These are phyloP conservation scores for Aspergillus chevalieri DNA, from an alignment of 2,329 filamentous ascomycete species.

Conservation along the genomic window DNA sequence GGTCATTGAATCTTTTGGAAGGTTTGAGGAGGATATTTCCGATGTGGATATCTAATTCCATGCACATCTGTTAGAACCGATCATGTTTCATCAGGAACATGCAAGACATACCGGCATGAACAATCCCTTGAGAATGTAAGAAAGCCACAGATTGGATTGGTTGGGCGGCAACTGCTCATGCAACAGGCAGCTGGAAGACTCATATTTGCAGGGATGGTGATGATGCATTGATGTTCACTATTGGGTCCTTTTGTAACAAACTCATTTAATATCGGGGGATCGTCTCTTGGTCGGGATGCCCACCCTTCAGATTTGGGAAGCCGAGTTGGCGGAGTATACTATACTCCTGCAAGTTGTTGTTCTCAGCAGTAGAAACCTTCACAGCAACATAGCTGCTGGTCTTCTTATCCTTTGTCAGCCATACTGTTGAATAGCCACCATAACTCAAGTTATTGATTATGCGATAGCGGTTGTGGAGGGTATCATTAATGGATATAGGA, in stretches of 20 bases:
- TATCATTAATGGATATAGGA: not conserved
- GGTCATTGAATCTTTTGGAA: slow-evolving; percentile 9
- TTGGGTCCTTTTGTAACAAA: slow-evolving; percentile 15
- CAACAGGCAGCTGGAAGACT: slow-evolving; percentile 13
- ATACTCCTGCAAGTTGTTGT: not conserved
- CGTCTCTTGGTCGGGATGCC: slow-evolving; percentile 6
- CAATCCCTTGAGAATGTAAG: slow-evolving; percentile 15
- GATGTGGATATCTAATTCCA: slow-evolving; percentile 14
- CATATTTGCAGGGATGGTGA: slow-evolving; percentile 15
- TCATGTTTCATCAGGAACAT: not conserved
- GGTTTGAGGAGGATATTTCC: slow-evolving; percentile 17
- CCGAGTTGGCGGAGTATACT: not conserved
- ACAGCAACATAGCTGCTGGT: not conserved
- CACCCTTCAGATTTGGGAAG: not conserved
- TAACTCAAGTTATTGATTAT: not conserved
- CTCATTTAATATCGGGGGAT: slow-evolving; percentile 12
- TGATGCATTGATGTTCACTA: slow-evolving; percentile 13
- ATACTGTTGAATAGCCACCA: not conserved
- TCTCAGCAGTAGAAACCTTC: not conserved
- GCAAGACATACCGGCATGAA: slow-evolving; percentile 16
- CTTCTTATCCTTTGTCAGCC: not conserved
- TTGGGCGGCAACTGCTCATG: slow-evolving; percentile 13
- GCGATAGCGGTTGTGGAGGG: not conserved
- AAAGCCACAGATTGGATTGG: slow-evolving; percentile 14
- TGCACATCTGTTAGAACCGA: not conserved